Evolutionary conservation across 805 yeast genomes (phyloP).

Genomic region (Candida awuae): DNA sequence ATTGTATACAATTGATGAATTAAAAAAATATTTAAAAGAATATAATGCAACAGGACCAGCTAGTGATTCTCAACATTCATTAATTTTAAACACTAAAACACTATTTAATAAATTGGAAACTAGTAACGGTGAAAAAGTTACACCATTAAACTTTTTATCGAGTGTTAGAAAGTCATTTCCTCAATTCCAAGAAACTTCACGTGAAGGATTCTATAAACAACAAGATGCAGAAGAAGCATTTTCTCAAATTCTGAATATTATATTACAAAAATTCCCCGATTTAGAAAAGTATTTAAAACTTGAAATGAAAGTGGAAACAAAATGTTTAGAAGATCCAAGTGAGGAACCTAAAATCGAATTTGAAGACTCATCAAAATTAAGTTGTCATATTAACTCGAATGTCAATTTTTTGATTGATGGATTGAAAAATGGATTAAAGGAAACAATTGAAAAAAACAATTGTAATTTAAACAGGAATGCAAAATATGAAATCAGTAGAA

Average conservation of each 20-base stretch:
- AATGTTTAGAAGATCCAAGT: constrained; percentile 48
- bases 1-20: constrained; percentile 38
- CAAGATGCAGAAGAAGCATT: constrained; percentile 98
- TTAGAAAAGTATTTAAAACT: constrained; percentile 56
- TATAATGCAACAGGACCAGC: constrained; percentile 14
- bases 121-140: constrained; percentile 36
- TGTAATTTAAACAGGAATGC: constrained; percentile 64
- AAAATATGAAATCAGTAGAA: constrained; percentile 50
- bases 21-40: constrained; percentile 27
- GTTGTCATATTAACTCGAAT: constrained; percentile 78
- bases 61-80: constrained; percentile 18
- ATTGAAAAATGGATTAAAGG: constrained; percentile 62
- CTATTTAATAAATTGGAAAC: constrained; percentile 37
- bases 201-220: constrained; percentile 70
- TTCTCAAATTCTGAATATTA: constrained; percentile 61
- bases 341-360: constrained; percentile 37
- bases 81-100: constrained; percentile 32
- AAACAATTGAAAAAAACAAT: constrained; percentile 69
- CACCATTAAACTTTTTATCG: constrained; percentile 62
- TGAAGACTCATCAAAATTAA: constrained; percentile 62
- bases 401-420: constrained; percentile 91
- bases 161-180: constrained; percentile 65
- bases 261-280: constrained; percentile 42
- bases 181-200: constrained; percentile 77
- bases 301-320: constrained; percentile 52